Percentiles rank a stretch among this genome's conserved stretches.
These are phyloP conservation scores for Ceratocystis huliohia DNA, from an alignment of 2,329 filamentous ascomycete genomes.

Conservation along the genomic window DNA sequence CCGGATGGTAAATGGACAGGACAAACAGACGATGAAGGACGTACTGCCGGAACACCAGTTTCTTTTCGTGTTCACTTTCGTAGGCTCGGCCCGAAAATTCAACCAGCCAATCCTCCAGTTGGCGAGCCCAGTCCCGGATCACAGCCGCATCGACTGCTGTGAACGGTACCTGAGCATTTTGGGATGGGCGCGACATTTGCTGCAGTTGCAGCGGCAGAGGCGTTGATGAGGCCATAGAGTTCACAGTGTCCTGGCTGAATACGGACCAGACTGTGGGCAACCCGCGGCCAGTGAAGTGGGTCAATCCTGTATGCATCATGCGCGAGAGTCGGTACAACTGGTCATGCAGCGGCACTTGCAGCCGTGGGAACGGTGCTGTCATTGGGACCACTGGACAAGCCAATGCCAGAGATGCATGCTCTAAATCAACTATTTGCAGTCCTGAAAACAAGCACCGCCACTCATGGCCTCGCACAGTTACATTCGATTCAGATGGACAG, in stretches of 20 bases:
- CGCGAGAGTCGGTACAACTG: constrained; percentile 32
- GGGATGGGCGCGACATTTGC: constrained; percentile 15
- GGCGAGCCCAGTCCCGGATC: constrained; percentile 33
- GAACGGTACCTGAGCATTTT: constrained; percentile 24
- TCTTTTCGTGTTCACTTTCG: constrained; percentile 12
- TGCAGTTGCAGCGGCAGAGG: constrained; percentile 11
- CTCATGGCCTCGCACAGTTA: constrained; percentile 24
- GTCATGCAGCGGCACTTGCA: constrained; percentile 31
- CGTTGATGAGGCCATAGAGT: constrained; percentile 12
- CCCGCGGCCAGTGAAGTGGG: constrained; percentile 32
- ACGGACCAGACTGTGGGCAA: constrained; percentile 35
- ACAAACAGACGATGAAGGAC: constrained; percentile 33
- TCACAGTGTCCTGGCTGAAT: constrained; percentile 23
- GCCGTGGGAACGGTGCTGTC: constrained; percentile 29
- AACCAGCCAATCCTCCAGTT: constrained; percentile 33
- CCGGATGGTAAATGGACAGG: constrained; percentile 33
- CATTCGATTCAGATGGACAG: constrained; percentile 31
- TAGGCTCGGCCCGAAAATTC: constrained; percentile 27
- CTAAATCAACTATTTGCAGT: constrained; percentile 33
- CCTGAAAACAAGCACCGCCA: constrained; percentile 32
- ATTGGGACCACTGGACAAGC: constrained; percentile 32
- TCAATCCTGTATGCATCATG: constrained; percentile 35
- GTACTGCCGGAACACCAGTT: constrained; percentile 26
- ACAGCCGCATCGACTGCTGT: constrained; percentile 32
- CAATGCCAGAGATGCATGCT: constrained; percentile 34